A percentile compares a stretch with the other conserved stretches of the same genome.
Evolutionary conservation across 2,329 filamentous ascomycete species (phyloP).

Genomic region (Penicillium sp.): DNA sequence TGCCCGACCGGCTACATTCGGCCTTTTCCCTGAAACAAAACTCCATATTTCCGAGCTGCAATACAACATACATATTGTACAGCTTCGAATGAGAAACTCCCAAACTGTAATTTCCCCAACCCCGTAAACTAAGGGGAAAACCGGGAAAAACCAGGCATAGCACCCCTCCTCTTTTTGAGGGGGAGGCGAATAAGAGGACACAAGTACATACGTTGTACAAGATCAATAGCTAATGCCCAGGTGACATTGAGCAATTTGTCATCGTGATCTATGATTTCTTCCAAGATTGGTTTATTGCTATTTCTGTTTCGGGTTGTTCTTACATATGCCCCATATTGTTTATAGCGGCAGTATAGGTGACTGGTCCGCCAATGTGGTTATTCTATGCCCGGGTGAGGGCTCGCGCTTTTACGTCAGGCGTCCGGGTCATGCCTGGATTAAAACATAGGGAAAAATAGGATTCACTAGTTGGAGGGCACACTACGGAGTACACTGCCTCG

Average conservation of each 20-base stretch:
- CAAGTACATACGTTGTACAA: not conserved
- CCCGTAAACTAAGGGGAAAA: not conserved
- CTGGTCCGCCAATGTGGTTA: not conserved
- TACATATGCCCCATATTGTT: not conserved
- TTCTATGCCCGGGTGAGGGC: not conserved
- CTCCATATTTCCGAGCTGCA: not conserved
- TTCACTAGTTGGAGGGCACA: not conserved
- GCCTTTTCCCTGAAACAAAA: not conserved
- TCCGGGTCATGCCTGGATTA: not conserved
- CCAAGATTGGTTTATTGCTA: not conserved
- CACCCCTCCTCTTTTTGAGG: not conserved
- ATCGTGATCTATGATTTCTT: not conserved
- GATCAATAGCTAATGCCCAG: not conserved
- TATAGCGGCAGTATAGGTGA: not conserved
- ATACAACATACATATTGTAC: too few species aligned
- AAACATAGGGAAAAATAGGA: not conserved
- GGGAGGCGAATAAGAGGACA: constrained; percentile 3
- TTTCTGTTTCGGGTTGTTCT: not conserved
- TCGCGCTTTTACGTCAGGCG: not conserved
- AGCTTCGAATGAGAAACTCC: not conserved
- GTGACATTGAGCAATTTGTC: not conserved
- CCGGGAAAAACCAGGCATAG: not conserved
- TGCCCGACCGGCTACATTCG: constrained; percentile 9
- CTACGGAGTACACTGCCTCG: not conserved
- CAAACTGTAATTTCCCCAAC: not conserved